Conservation (phyloP, 2,329 filamentous ascomycete genomes). For the Zarea fungicola region DNA sequence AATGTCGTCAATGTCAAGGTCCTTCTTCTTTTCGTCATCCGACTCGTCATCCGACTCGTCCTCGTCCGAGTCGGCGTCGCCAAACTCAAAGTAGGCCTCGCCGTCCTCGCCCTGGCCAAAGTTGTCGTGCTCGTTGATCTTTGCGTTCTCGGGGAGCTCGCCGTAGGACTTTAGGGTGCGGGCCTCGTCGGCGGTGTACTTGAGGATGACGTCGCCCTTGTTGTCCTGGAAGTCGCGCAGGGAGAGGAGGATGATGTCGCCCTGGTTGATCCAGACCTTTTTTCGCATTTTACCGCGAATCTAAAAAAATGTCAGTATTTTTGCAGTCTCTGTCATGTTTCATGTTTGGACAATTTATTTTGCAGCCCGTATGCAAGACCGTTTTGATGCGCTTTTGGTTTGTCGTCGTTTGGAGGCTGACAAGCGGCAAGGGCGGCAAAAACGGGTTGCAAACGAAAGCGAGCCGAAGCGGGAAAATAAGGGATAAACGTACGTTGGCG, state of each 20-base stretch:
- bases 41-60: conserved; percentile 49
- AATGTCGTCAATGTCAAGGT: conserved; percentile 94
- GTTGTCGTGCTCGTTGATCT: conserved; percentile 99
- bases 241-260: conserved; percentile 84
- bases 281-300: conserved; percentile 92
- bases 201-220: conserved; percentile 95
- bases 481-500: conserved; percentile 32
- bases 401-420: too few relatives aligned
- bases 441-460: too few relatives aligned
- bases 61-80: conserved; percentile 71
- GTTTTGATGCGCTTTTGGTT: too few relatives aligned
- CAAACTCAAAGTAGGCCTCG: conserved; percentile 97
- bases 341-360: neutral
- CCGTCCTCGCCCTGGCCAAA: conserved; percentile 88
- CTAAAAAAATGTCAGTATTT: conserved; percentile 52
- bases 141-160: conserved; percentile 92
- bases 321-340: neutral
- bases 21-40: conserved; percentile 58
- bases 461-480: neutral
- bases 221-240: conserved; percentile 91
- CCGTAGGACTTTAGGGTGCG: conserved; percentile 94
- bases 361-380: too few relatives aligned
- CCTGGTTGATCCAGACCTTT: conserved; percentile 99
- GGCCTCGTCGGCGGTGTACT: conserved; percentile 95
- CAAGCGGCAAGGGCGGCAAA: too few relatives aligned